Evolutionary conservation across 1,139 yeast species (phyloP), one percentile per base, ranked within the genome.

Genomic region (Saccharomycopsis hybrid): DNA sequence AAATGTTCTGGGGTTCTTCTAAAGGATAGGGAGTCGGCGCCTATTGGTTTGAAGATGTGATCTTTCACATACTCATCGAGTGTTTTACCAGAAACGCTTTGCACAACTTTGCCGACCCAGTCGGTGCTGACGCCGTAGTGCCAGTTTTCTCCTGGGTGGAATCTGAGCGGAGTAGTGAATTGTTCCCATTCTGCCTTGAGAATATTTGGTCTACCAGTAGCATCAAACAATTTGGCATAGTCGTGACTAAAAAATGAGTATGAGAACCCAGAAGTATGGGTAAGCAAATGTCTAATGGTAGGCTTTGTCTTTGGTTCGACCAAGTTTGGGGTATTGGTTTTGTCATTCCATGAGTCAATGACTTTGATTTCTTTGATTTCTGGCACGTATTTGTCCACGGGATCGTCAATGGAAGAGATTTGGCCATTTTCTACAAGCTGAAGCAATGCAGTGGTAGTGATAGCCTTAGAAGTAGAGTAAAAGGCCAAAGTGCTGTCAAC

Each of bases 71-170:
- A 77, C 11, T 67, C 71, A 5, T 76, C 74, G 29, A 78, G 62
- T 25, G 61, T 61, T 56, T 62, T 52, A 2, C 80, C 80, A 2
- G 74, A 59, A 13, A 75, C 65, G 36, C 65, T 64, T 55, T 75
- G 69, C 30, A 78, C 62, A 1, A 76, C 65, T 35, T 68, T 62
- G 1, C 83, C 82, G 3, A 75, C 71, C 79, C 81, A 75, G 57
- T 78, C 84, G 37, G 70, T 64, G 48, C 71, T 68, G 47, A 70
- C 69, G 18, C 84, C 83, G 59, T 78, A 78, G 48, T 62, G 60
- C 74, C 78, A 78, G 7, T 62, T 57, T 0, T 75, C 61, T 1
- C 83, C 83, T 1, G 84, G 84, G 57, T 78, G 81, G 51, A 66
- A 69, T 2, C 70, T 52, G 47, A 78, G 65, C 0, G 82, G 82